Evolutionary conservation across 1,139 yeast species (phyloP), one percentile per base, ranked within the genome.

Genomic region (Taphrina pruni): DNA sequence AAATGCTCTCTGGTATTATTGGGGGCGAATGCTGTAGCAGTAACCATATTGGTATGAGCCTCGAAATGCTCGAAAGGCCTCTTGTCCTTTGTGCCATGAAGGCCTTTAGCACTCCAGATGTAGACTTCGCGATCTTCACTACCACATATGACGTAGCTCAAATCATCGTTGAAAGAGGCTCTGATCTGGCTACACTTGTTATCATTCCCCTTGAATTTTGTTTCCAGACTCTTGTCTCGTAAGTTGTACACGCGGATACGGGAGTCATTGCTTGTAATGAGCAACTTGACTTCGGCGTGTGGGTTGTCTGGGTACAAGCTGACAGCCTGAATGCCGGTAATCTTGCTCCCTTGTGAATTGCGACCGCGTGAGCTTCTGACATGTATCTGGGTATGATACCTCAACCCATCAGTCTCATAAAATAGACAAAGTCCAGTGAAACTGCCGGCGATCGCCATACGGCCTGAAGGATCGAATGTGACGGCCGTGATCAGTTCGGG

Each of bases 11-110:
- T 83, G 0, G 97, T 88, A 1, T 81, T 80, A n/a, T 84, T 80
- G 0, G 97, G 97, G 0, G 96, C 97, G 79, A 91, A 86, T 0
- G 86, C 75, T 0, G 96, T 94, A 26, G 85, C 87, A 60, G 94
- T 91, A 35, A 91, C 90, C 55, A 86, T 84, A 0, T 88, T 81
- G 74, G 85, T 86, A 77, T 89, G 92, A 0, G 96, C 91, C 78
- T 89, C 95, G 76, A 71, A 72, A 35, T 71, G 70, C 55, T 74
- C 75, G 48, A 70, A 70, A 9, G 70, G 71, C 12, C 70, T 72
- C 32, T 73, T 71, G 11, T 70, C 71, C 12, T 73, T 70, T 56
- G 72, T 54, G 38, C 52, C 65, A 17, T 61, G 54, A 26, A 56
- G 65, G 36, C 74, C 75, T 43, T 76, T 69, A 20, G 78, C 73